phyloP scores from a whole-genome alignment of 768 basidiomycete species.

The Boletus sp. region DNA sequence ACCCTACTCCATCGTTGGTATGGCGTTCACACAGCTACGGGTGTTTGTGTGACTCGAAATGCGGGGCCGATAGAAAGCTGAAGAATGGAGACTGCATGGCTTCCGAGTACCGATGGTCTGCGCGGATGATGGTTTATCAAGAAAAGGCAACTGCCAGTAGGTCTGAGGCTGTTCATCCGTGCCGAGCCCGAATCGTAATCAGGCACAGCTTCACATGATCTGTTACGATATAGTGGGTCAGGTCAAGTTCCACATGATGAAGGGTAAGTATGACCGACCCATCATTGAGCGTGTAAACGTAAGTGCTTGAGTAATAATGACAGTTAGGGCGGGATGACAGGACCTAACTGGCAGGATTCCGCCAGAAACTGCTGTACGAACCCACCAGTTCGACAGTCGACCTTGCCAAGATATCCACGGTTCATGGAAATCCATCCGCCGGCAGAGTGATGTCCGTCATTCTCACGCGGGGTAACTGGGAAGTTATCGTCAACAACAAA shows the following conservation, averaged over 20 bases:
- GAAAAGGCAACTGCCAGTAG: not conserved
- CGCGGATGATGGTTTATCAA: not conserved
- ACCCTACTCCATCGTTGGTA: not conserved
- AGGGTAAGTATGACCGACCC: too few relatives aligned
- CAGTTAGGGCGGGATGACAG: not conserved
- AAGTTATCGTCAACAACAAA: not conserved
- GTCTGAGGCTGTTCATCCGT: not conserved
- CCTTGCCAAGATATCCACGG: not conserved
- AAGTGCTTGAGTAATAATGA: not conserved
- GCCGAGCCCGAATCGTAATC: not conserved
- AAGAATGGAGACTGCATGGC: not conserved
- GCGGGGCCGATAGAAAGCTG: not conserved
- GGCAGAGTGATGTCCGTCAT: not conserved
- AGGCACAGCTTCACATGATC: not conserved
- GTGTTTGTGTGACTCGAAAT: not conserved
- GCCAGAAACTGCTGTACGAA: not conserved
- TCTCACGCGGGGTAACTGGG: not conserved
- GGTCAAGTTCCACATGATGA: not conserved
- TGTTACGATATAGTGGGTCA: not conserved
- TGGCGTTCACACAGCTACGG: not conserved
- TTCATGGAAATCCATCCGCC: not conserved
- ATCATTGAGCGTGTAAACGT: not conserved
- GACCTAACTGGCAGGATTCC: not conserved
- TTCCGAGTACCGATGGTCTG: not conserved
- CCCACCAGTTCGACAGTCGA: not conserved